Conservation (phyloP, 306 rosid genomes). For the Quercus aquifolioides region DNA sequence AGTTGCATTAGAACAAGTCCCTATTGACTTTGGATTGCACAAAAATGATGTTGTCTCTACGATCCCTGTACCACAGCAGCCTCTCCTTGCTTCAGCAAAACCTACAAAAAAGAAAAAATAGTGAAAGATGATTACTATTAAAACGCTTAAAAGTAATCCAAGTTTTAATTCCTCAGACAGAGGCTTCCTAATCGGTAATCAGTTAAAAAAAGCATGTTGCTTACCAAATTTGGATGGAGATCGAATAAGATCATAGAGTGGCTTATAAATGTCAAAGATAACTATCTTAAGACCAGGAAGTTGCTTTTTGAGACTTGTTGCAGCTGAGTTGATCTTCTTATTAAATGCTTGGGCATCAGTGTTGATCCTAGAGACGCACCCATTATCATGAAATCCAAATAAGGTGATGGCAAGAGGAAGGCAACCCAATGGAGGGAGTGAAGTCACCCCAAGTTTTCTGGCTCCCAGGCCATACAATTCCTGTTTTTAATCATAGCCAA, state of each 20-base stretch:
- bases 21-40: conserved; percentile 73
- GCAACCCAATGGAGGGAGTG: conserved; percentile 96
- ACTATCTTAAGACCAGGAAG: conserved; percentile 71
- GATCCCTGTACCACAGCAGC: conserved; percentile 93
- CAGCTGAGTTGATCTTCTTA: conserved; percentile 64
- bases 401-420: conserved; percentile 69
- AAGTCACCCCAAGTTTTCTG: conserved; percentile 85
- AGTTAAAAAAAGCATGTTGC: neutral
- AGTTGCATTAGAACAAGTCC: conserved; percentile 87
- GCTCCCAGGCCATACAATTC: conserved; percentile 74
- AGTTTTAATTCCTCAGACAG: neutral
- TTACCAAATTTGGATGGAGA: conserved; percentile 79
- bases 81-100: conserved; percentile 72
- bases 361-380: conserved; percentile 72
- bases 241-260: conserved; percentile 66
- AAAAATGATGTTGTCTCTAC: conserved; percentile 64
- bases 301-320: conserved; percentile 64
- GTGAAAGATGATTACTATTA: neutral
- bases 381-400: conserved; percentile 56
- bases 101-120: conserved; percentile 30
- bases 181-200: neutral
- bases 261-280: conserved; percentile 73
- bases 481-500: conserved; percentile 35
- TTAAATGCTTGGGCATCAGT: conserved; percentile 72
- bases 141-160: no score